These are phyloP conservation scores for Ilex asprella DNA, from an alignment of 257 asterid genomes.

Conservation along the genomic window DNA sequence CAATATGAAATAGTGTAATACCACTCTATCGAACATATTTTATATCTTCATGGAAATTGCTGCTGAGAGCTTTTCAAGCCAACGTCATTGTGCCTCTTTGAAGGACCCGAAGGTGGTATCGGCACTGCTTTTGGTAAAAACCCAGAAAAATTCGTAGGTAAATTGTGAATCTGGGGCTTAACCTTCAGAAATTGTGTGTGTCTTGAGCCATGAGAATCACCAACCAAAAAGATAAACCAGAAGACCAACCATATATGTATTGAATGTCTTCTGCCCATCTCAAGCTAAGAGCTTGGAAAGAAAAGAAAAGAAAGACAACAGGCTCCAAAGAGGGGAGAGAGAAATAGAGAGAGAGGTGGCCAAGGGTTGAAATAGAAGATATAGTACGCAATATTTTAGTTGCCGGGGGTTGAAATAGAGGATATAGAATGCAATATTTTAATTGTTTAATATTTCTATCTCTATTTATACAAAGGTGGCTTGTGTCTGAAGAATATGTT, in stretches of 20 bases:
- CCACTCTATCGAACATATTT: neutral
- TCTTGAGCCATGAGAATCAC: constrained; percentile 34
- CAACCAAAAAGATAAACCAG: constrained; percentile 10
- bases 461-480: constrained; percentile 24
- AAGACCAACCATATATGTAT: constrained; percentile 18
- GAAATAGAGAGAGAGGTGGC: neutral
- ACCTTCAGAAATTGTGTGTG: constrained; percentile 44
- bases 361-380: constrained; percentile 2
- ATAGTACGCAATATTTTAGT: neutral
- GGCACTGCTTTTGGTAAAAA: constrained; percentile 65
- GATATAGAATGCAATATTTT: constrained; percentile 10
- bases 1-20: no score
- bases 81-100: constrained; percentile 49
- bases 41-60: constrained; percentile 22
- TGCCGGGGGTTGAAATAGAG: constrained; percentile 21
- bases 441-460: constrained; percentile 4
- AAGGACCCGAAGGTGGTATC: constrained; percentile 77
- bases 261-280: constrained; percentile 28
- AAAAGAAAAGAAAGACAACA: neutral
- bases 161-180: constrained; percentile 14
- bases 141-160: constrained; percentile 28
- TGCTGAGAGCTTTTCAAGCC: constrained; percentile 24
- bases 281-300: neutral
- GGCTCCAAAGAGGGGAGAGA: neutral
- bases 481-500: constrained; percentile 52